A percentile compares a stretch with the other conserved stretches of the same genome.
Evolutionary conservation across 805 yeast species (phyloP).

Genomic region (Wickerhamiella allomyrinae): DNA sequence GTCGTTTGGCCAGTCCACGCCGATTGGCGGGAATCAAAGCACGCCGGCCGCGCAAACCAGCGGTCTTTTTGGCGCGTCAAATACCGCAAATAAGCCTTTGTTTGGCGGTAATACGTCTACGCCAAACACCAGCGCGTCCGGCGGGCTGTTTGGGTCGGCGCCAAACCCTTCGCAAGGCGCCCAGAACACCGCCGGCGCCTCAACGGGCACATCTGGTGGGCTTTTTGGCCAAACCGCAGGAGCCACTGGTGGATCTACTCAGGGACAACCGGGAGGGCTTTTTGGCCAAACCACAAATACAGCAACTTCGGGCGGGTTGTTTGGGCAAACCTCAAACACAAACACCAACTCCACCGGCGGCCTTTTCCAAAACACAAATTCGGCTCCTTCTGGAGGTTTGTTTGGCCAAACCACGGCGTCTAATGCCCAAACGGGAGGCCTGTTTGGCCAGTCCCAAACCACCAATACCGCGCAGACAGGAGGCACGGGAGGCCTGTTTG

Average conservation of each 20-base stretch:
- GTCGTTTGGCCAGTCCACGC: not conserved
- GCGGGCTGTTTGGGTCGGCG: not conserved
- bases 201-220: not conserved
- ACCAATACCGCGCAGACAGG: not conserved
- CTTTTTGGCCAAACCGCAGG: conserved; percentile 2
- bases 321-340: conserved; percentile 13
- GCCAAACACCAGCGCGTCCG: not conserved
- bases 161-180: not conserved
- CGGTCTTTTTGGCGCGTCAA: not conserved
- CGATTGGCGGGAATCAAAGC: not conserved
- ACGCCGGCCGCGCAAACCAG: not conserved
- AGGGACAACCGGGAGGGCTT: too few species aligned
- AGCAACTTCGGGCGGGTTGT: conserved; percentile 11
- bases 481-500: conserved; percentile 1
- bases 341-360: conserved; percentile 12
- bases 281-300: conserved; percentile 1
- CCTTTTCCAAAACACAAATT: conserved; percentile 12
- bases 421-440: not conserved
- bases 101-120: conserved; percentile 2
- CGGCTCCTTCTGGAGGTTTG: conserved; percentile 5
- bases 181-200: conserved; percentile 1
- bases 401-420: conserved; percentile 7
- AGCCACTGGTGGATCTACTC: not conserved
- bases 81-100: not conserved
- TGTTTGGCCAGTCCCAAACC: not conserved